A percentile compares a stretch with the other conserved stretches of the same genome.
Evolutionary conservation across 2,329 filamentous ascomycete species (phyloP).

Genomic region (Fulvia fulva): DNA sequence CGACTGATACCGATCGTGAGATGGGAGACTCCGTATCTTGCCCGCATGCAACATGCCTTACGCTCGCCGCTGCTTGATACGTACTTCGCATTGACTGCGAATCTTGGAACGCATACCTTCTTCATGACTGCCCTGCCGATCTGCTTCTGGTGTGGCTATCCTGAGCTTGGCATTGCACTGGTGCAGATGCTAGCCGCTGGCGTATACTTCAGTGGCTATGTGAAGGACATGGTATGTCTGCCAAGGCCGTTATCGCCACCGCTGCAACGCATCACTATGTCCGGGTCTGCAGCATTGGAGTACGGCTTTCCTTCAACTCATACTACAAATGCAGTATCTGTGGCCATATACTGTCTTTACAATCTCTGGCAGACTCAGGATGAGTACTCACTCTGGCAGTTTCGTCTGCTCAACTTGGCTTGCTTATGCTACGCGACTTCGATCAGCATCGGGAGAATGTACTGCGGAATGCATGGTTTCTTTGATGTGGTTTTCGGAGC

Average conservation of each 20-base stretch:
- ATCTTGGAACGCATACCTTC: slow-evolving; percentile 95
- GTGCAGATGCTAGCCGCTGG: slow-evolving; percentile 62
- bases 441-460: slow-evolving; percentile 85
- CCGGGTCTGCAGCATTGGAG: slow-evolving; percentile 86
- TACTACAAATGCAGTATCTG: slow-evolving; percentile 93
- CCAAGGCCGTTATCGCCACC: slow-evolving; percentile 89
- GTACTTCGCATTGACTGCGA: slow-evolving; percentile 95
- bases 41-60: slow-evolving; percentile 73
- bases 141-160: slow-evolving; percentile 93
- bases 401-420: slow-evolving; percentile 40
- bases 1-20: slow-evolving; percentile 78
- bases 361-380: slow-evolving; percentile 64
- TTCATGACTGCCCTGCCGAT: slow-evolving; percentile 96
- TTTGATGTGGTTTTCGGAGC: slow-evolving; percentile 83
- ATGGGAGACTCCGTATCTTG: slow-evolving; percentile 93
- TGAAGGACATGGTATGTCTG: slow-evolving; percentile 91
- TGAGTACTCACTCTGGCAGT: slow-evolving; percentile 50
- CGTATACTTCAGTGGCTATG: slow-evolving; percentile 72
- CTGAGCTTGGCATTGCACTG: slow-evolving; percentile 71
- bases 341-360: slow-evolving; percentile 78
- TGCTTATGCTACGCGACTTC: slow-evolving; percentile 84
- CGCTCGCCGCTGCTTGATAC: slow-evolving; percentile 84
- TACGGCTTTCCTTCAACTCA: slow-evolving; percentile 98
- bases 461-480: slow-evolving; percentile 99
- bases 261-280: slow-evolving; percentile 93